Evolutionary conservation across 305 asterid species (phyloP), one percentile per base, ranked within the genome.

Genomic region (Salvia sclarea): DNA sequence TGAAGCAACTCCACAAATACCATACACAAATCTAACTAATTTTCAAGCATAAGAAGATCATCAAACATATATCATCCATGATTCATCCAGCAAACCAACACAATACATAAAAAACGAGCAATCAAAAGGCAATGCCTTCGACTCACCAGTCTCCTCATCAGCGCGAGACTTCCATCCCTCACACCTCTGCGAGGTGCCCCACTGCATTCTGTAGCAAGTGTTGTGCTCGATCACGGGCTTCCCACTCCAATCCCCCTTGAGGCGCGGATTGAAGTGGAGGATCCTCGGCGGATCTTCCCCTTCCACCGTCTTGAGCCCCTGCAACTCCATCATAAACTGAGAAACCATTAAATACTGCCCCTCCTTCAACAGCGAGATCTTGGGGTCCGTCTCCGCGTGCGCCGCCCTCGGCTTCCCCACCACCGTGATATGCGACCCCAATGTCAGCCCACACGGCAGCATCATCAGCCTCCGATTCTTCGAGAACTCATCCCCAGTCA

Each of bases 241-340:
- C 43, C 96, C 98, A 69, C 94, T 86, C 96, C 96, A 93, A 85
- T 93, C 98, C 55, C 98, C 98, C 41, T 88, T 86, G 81, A 93
- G 80, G 61, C 96, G 61, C 0, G 96, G 97, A 79, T 88, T 93
- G 6, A 91, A 80, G 81, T 93, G 98, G 79, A 93, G 72, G 44
- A 91, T 91, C 80, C 96, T 82, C 1, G 98, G 97, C 0, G 97
- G 98, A 69, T 91, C 97, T 76, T 93, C 98, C 31, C 96, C 96
- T 58, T 93, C 98, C 69, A 91, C 97, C 0, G 88, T 76, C 83
- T 89, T 91, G 68, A 91, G 75, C 50, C 98, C 98, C 80, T 88
- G 95, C 63, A 90, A 59, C 68, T 90, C 97, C 95, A 93, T 86
- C 96, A 88, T 88, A 66, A 93, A 93, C 82, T 93, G 98, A 0